Evolutionary conservation across 306 rosid species (phyloP).

Genomic region (Ceratonia siliqua): DNA sequence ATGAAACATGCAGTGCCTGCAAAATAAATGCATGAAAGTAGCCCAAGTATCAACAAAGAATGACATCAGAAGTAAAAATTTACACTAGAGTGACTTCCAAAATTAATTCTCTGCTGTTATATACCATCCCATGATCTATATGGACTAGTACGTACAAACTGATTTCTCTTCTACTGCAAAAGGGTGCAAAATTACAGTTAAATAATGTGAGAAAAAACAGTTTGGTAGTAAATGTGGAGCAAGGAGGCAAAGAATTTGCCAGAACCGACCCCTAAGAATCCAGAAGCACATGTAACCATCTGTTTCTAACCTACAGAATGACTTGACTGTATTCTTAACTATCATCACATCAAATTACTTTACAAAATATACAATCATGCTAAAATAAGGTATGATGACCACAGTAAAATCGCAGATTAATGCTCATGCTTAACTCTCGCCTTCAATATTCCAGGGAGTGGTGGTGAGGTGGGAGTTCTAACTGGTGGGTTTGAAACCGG

Average conservation of each 20-base stretch:
- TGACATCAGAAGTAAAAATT: constrained; percentile 1
- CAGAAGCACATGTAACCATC: constrained; percentile 39
- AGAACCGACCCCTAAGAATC: constrained; percentile 35
- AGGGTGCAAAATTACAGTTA: constrained; percentile 11
- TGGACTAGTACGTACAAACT: constrained; percentile 32
- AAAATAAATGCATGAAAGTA: neutral
- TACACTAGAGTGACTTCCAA: constrained; percentile 24
- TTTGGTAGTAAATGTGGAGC: constrained; percentile 36
- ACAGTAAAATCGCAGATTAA: constrained; percentile 32
- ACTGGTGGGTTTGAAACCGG: constrained; percentile 49
- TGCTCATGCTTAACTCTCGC: constrained; percentile 93
- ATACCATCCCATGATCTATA: constrained; percentile 29
- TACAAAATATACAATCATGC: constrained; percentile 69
- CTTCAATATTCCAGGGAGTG: constrained; percentile 93
- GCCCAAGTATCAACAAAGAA: constrained; percentile 18
- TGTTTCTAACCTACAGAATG: constrained; percentile 46
- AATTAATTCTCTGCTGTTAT: constrained; percentile 20
- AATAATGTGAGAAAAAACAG: constrained; percentile 23
- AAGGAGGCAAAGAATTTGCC: constrained; percentile 49
- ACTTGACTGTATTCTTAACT: constrained; percentile 38
- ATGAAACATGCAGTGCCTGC: too few relatives aligned
- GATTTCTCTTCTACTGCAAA: constrained; percentile 32
- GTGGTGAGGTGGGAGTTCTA: constrained; percentile 84
- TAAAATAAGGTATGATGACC: constrained; percentile 34
- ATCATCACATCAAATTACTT: constrained; percentile 43